Evolutionary conservation across 345 rosid species (phyloP).

Genomic region (Alliaria petiolata): DNA sequence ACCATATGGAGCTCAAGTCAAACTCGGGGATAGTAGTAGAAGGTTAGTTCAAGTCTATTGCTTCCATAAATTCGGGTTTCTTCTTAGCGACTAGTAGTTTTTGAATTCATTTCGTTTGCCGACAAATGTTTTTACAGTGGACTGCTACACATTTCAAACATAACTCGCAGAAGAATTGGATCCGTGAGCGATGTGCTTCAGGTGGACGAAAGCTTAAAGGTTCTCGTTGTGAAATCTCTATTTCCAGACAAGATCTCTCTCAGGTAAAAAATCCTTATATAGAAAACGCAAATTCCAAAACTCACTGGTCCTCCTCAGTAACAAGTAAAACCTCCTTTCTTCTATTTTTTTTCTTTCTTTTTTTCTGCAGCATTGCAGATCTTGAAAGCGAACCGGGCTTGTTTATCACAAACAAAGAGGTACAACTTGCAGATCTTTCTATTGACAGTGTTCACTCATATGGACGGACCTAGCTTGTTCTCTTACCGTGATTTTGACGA

Average conservation of each 20-base stretch:
- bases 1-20: constrained; percentile 89
- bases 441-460: not conserved
- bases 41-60: constrained; percentile 41
- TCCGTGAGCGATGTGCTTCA: constrained; percentile 62
- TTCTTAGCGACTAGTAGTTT: not conserved
- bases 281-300: not conserved
- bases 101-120: not conserved
- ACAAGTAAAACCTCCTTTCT: not conserved
- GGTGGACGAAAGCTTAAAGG: constrained; percentile 70
- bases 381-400: constrained; percentile 93
- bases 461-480: not conserved
- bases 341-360: too few species aligned
- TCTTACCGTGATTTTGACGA: not conserved
- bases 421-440: constrained; percentile 24
- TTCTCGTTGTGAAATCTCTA: constrained; percentile 69
- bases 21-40: constrained; percentile 73
- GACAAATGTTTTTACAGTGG: constrained; percentile 46
- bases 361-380: constrained; percentile 58
- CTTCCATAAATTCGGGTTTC: not conserved
- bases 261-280: constrained; percentile 40
- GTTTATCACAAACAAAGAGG: constrained; percentile 75
- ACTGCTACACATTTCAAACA: constrained; percentile 83
- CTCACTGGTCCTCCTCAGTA: too few species aligned
- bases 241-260: constrained; percentile 81
- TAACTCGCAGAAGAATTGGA: constrained; percentile 47